phyloP scores from a whole-genome alignment of 2,329 filamentous ascomycete genomes.

The Exophiala sp. region DNA sequence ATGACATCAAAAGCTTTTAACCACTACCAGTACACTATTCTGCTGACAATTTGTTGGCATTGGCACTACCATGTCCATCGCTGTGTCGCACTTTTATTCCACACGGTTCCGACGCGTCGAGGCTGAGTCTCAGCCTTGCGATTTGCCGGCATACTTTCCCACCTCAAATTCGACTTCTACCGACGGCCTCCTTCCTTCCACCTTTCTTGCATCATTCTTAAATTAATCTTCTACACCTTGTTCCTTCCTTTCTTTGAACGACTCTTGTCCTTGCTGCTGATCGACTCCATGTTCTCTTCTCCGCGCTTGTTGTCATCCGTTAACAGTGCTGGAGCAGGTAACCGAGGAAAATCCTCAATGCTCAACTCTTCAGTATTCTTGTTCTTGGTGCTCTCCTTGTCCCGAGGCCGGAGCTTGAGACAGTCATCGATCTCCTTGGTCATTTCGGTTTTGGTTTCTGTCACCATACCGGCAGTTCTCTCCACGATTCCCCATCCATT shows the following conservation, averaged over 20 bases:
- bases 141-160: neutral
- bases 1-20: no score
- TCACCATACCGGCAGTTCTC: neutral
- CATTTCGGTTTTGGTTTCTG: neutral
- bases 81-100: no score
- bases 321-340: no score
- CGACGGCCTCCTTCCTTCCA: neutral
- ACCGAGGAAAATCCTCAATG: neutral
- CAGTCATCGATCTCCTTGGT: neutral
- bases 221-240: neutral
- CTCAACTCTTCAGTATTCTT: neutral
- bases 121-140: neutral
- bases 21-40: no score
- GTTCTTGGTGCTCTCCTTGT: neutral
- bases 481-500: conserved; percentile 3
- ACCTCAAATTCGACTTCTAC: neutral
- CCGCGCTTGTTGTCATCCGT: no score
- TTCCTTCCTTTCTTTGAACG: neutral
- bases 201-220: neutral
- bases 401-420: neutral
- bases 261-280: no score
- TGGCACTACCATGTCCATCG: neutral
- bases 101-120: neutral
- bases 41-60: no score
- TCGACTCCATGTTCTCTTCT: no score